phyloP scores from a whole-genome alignment of 352 stramenopile genomes.

The Globisporangium uncinulatum region DNA sequence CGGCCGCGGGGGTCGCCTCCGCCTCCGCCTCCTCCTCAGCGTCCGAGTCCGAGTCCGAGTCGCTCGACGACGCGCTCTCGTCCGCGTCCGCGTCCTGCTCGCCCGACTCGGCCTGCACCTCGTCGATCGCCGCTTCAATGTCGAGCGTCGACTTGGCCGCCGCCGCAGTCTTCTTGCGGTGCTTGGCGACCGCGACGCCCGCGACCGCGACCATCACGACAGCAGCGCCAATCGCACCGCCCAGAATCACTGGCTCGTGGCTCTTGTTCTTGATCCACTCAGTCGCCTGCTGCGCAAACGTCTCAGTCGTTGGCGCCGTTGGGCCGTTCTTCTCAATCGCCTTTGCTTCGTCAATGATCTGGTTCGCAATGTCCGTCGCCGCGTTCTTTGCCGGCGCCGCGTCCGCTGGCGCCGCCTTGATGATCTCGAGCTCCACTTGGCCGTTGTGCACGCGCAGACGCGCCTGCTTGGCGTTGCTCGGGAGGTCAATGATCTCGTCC shows the following conservation, averaged over 20 bases:
- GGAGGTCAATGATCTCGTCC: conserved; percentile 46
- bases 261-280: conserved; percentile 34
- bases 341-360: conserved; percentile 18
- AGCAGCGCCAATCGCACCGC: conserved; percentile 34
- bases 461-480: conserved; percentile 34
- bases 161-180: conserved; percentile 32
- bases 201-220: conserved; percentile 39
- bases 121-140: conserved; percentile 24
- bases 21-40: conserved; percentile 31
- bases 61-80: conserved; percentile 18
- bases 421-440: conserved; percentile 48
- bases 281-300: conserved; percentile 31
- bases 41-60: conserved; percentile 32
- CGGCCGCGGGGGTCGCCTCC: conserved; percentile 21
- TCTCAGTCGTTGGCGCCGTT: conserved; percentile 21
- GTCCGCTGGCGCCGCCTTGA: conserved; percentile 21
- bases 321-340: conserved; percentile 1
- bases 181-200: conserved; percentile 38
- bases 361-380: conserved; percentile 12
- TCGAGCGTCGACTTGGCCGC: conserved; percentile 39
- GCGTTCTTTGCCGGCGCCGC: conserved; percentile 12
- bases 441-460: conserved; percentile 41
- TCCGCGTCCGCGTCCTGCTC: conserved; percentile 36
- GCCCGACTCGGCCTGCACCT: conserved; percentile 27
- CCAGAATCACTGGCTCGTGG: conserved; percentile 31